Conservation (phyloP, 2,329 filamentous ascomycete genomes). For the Simplicillium aogashimaense region DNA sequence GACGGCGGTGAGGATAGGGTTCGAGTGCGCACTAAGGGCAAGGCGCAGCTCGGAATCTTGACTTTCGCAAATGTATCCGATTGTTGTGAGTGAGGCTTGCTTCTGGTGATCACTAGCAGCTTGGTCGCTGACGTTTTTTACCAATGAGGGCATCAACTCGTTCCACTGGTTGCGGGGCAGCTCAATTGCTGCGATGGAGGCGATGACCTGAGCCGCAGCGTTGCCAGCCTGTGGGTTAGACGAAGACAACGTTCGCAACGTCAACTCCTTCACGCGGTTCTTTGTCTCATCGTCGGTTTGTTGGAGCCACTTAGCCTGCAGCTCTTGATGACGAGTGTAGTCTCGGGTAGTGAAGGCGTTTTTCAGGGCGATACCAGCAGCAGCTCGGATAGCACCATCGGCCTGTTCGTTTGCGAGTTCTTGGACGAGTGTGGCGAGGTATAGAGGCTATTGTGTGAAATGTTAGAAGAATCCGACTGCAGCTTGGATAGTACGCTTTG, state of each 20-base stretch:
- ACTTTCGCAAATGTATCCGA: slow-evolving; percentile 96
- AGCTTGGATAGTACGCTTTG: slow-evolving; percentile 6
- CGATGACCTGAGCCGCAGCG: slow-evolving; percentile 89
- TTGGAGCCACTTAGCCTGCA: slow-evolving; percentile 88
- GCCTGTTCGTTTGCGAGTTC: slow-evolving; percentile 88
- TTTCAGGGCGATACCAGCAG: slow-evolving; percentile 92
- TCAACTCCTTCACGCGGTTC: slow-evolving; percentile 76
- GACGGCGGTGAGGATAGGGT: slow-evolving; percentile 94
- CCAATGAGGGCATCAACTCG: slow-evolving; percentile 79
- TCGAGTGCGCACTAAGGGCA: slow-evolving; percentile 77
- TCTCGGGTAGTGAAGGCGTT: slow-evolving; percentile 97
- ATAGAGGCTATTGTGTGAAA: slow-evolving; percentile 58
- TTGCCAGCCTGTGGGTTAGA: slow-evolving; percentile 73
- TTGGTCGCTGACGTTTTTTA: slow-evolving; percentile 86
- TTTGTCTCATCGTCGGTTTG: slow-evolving; percentile 76
- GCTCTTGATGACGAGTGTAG: slow-evolving; percentile 72
- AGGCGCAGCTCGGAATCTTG: slow-evolving; percentile 80
- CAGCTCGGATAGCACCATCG: slow-evolving; percentile 76
- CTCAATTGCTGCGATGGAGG: slow-evolving; percentile 90
- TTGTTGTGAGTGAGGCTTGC: slow-evolving; percentile 88
- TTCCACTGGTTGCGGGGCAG: slow-evolving; percentile 88
- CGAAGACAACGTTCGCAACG: slow-evolving; percentile 79
- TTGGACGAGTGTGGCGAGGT: slow-evolving; percentile 84
- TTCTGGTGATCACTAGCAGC: slow-evolving; percentile 65
- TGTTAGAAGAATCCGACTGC: slow-evolving; percentile 14